Evolutionary conservation across 768 basidiomycete species (phyloP).

Genomic region (Podaxis sp.): DNA sequence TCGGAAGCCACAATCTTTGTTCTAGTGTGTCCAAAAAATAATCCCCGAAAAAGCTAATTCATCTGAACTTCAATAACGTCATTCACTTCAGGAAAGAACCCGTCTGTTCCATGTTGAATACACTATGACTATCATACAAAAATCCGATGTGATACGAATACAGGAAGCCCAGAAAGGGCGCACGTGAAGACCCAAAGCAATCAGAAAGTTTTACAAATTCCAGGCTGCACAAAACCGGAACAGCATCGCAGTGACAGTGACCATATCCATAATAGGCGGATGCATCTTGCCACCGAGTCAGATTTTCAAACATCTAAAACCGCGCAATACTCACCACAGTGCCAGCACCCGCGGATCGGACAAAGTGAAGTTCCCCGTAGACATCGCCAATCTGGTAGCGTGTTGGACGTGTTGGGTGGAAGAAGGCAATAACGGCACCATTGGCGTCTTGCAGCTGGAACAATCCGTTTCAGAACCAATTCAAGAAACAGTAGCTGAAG

Average conservation of each 20-base stretch:
- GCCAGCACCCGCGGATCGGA: conserved; percentile 73
- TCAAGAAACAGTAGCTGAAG: conserved; percentile 14
- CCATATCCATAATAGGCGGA: conserved; percentile 87
- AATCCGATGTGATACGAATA: conserved; percentile 8
- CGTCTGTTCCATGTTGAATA: neutral
- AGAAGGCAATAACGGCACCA: conserved; percentile 71
- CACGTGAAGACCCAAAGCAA: conserved; percentile 4
- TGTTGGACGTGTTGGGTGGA: conserved; percentile 70
- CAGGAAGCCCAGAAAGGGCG: neutral
- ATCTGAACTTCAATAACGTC: conserved; percentile 7
- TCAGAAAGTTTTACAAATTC: conserved; percentile 34
- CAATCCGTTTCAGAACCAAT: conserved; percentile 16
- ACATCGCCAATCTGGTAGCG: conserved; percentile 86
- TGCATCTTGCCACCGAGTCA: conserved; percentile 51
- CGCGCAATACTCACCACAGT: conserved; percentile 57
- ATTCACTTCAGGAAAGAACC: conserved; percentile 7
- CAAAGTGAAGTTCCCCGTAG: conserved; percentile 80
- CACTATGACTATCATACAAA: conserved; percentile 11
- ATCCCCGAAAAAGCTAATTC: conserved; percentile 7
- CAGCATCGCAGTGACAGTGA: conserved; percentile 81
- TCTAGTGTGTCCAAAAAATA: conserved; percentile 2
- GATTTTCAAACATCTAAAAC: neutral
- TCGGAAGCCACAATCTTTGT: conserved; percentile 4
- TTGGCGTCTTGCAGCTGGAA: conserved; percentile 68
- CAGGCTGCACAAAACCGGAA: conserved; percentile 69